Conservation (phyloP, 768 basidiomycete species). For the Glaciozyma antarctica region DNA sequence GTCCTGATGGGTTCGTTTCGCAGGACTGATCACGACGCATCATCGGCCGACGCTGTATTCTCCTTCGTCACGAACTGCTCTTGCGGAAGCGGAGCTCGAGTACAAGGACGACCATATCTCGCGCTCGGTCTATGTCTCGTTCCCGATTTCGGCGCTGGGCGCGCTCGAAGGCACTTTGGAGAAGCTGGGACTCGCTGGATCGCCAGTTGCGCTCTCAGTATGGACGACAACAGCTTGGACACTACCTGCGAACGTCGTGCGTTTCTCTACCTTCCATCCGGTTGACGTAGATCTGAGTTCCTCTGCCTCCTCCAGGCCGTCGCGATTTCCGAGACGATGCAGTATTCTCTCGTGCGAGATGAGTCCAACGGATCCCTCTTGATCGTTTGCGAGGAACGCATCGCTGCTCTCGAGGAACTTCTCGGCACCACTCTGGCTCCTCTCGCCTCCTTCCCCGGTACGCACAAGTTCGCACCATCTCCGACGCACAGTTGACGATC, state of each 20-base stretch:
- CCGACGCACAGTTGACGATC: not conserved
- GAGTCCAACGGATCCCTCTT: slow-evolving; percentile 33
- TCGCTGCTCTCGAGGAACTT: slow-evolving; percentile 37
- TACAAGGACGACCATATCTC: slow-evolving; percentile 85
- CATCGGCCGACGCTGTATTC: slow-evolving; percentile 90
- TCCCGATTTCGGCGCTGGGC: slow-evolving; percentile 46
- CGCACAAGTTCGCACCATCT: not conserved
- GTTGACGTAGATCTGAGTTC: not conserved
- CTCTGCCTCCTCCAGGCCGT: slow-evolving; percentile 55
- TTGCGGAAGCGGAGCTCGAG: slow-evolving; percentile 87
- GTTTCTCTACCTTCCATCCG: slow-evolving; percentile 25
- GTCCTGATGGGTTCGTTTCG: slow-evolving; percentile 30
- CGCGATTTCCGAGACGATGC: slow-evolving; percentile 64
- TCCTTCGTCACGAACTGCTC: slow-evolving; percentile 82
- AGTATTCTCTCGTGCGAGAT: slow-evolving; percentile 51
- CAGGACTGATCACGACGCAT: slow-evolving; percentile 72
- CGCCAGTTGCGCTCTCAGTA: slow-evolving; percentile 54
- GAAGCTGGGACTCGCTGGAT: not conserved
- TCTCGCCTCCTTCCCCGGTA: slow-evolving; percentile 36
- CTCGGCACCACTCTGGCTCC: slow-evolving; percentile 37
- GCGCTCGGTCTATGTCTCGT: slow-evolving; percentile 74
- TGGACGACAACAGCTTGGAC: slow-evolving; percentile 99
- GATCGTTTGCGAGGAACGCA: slow-evolving; percentile 41
- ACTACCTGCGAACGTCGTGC: slow-evolving; percentile 84
- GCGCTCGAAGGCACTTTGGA: slow-evolving; percentile 20